Evolutionary conservation across 306 rosid genomes (phyloP), one percentile per base, ranked within the genome.

Genomic region (Chamaecrista fasciculata): DNA sequence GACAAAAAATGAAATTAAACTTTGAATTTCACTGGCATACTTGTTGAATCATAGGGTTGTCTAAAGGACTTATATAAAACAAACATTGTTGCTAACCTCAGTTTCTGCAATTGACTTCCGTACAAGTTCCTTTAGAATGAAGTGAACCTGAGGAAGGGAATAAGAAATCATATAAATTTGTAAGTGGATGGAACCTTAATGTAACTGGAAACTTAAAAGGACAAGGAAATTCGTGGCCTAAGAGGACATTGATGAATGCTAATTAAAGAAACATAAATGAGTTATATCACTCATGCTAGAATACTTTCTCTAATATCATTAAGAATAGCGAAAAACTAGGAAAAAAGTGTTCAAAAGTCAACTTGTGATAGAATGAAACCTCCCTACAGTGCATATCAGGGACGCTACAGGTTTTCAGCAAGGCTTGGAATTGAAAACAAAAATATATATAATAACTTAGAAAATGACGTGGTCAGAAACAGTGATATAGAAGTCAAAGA

Each of bases 41-140:
- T 44, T 34, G 49, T 4, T 69, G 53, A 65, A 51, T 51, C 5
- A 49, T 8, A 33, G 43, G 51, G 12, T 20, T 47, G 67, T 74
- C 55, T 26, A 40, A 53, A 40, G 56, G 46, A 52, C 46, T 57
- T 65, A 18, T 23, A 61, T 58, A 42, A 63, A 75, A 49, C 28
- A 43, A 21, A 49, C 42, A 43, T 26, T 26, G 58, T 21, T 21
- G 67, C 71, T 66, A 76, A 91, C 99, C 96, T 85, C 92, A 15
- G 99, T 95, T 83, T 84, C 99, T 53, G 89, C 85, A 19, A 95
- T 82, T 15, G 99, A 95, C 87, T 91, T 95, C 74, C 99, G 89
- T 51, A 91, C 97, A 76, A 95, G 91, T 85, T 95, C 99, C 83
- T 95, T 95, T 72, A 95, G 79, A 76, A 95, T 85, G 62, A 91